Base-by-base conservation (phyloP, 805 yeast genomes). In the Ascoidea rubescens region DNA sequence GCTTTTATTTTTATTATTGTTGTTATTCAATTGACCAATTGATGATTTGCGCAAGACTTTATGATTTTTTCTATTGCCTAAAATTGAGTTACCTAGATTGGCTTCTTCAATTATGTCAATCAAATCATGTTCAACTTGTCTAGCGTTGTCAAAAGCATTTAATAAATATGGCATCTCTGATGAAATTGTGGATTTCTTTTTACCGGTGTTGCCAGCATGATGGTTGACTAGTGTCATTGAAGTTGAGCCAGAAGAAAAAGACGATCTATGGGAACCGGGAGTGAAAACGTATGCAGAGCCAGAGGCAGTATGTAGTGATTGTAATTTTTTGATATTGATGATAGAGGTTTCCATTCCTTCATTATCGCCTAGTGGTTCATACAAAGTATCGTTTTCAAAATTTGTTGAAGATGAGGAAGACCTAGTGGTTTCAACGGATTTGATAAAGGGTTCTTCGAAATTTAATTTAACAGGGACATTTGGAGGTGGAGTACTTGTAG, bases 131-230 rank as follows among this genome's bases (percentile, higher is more conserved):
- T 79, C 84, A 14, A 79, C 65, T 44, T 71, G 75, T 56, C 72
- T 78, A 2, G 83, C 84, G 54, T 79, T 77, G 61, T 78, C 75
- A 60, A 83, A 84, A 16, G 87, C 89, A 28, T 77, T 70, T 74
- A 83, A 69, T 59, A 84, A 64, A 54, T 74, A 74, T 0, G 91
- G 91, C 55, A 84, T 62, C 60, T 82, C 86, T 50, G 80, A 84
- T 1, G 80, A 60, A 14, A 84, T 67, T 5, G 84, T 75, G 0
- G 85, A 37, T 37, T 37, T 37, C 14, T 37, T 37, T 37, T 37
- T 37, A 37, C 8, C 14, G 8, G 14, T 37, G 8, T 8, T 8
- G 8, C 14, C 8, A 10, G 14, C 8, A 37, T 37, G 8, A 10
- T 8, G 14, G 14, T 37, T 37, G 28, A 21, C 3, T 21, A 21